Percentiles rank a stretch among this genome's conserved stretches.
phyloP scores from a whole-genome alignment of 768 basidiomycete species.

The Leucogyrophana mollusca region DNA sequence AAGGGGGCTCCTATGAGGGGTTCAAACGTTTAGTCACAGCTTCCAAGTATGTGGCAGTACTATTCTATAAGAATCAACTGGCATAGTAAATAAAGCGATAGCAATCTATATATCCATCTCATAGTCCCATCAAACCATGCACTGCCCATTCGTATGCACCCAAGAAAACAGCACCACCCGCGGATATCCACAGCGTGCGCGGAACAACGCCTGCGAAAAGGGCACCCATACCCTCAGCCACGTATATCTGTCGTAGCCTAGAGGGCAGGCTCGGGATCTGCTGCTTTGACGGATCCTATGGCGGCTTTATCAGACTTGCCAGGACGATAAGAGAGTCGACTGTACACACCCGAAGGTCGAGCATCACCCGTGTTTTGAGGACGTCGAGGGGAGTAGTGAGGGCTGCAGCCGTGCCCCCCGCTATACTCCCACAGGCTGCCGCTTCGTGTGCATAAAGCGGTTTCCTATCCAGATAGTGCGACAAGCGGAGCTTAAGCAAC shows the following conservation, averaged over 20 bases:
- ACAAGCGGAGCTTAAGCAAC: conserved; percentile 69
- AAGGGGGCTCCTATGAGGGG: too few species aligned
- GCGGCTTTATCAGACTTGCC: background rate
- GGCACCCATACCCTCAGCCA: conserved; percentile 66
- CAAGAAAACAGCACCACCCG: conserved; percentile 94
- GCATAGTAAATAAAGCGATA: background rate
- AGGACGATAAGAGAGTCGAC: background rate
- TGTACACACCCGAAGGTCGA: conserved; percentile 72
- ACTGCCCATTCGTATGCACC: conserved; percentile 92
- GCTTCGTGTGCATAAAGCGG: conserved; percentile 71
- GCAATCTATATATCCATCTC: background rate
- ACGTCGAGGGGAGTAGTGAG: conserved; percentile 95
- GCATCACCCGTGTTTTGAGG: conserved; percentile 95
- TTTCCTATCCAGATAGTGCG: conserved; percentile 50
- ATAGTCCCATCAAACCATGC: conserved; percentile 40
- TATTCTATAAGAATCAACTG: too few species aligned
- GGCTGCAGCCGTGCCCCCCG: conserved; percentile 88
- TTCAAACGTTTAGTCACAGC: too few species aligned
- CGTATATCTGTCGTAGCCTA: conserved; percentile 67
- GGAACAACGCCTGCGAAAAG: conserved; percentile 88
- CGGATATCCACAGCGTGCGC: conserved; percentile 93
- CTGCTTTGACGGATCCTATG: conserved; percentile 49
- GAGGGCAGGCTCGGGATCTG: conserved; percentile 52
- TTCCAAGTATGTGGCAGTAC: too few species aligned
- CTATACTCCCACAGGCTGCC: conserved; percentile 85